Evolutionary conservation across 495 filamentous ascomycete genomes (phyloP).

Genomic region (Neurospora intermedia): DNA sequence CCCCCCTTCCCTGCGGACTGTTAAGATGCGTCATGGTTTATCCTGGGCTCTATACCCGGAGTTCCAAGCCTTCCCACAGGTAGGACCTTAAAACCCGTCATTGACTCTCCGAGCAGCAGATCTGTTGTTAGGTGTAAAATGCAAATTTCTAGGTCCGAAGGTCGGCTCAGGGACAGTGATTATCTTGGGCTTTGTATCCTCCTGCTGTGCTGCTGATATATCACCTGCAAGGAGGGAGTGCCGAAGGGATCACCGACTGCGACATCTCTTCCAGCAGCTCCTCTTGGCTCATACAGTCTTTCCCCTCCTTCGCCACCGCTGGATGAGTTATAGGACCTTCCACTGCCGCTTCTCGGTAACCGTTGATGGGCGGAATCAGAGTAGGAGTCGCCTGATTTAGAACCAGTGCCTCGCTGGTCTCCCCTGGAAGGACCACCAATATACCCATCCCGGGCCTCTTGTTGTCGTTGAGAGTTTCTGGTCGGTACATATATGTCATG

Average conservation of each 20-base stretch:
- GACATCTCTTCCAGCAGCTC: not conserved
- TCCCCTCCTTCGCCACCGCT: conserved; percentile 1
- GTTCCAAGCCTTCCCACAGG: conserved; percentile 42
- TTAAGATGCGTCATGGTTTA: not conserved
- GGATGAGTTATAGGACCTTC: conserved; percentile 14
- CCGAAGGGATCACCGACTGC: conserved; percentile 12
- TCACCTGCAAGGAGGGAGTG: not conserved
- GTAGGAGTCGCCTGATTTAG: conserved; percentile 22
- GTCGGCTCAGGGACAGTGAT: conserved; percentile 14
- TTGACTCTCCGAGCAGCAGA: conserved; percentile 44
- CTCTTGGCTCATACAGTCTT: not conserved
- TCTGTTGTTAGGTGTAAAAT: conserved; percentile 25
- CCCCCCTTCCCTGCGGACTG: not conserved
- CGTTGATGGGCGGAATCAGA: conserved; percentile 10
- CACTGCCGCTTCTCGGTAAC: conserved; percentile 12
- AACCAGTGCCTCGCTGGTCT: conserved; percentile 22
- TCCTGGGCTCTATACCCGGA: not conserved
- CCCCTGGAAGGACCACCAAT: not conserved
- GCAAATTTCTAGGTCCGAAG: conserved; percentile 31
- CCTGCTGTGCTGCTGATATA: not conserved
- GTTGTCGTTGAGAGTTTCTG: conserved; percentile 7
- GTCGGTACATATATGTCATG: conserved; percentile 18
- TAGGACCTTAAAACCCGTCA: conserved; percentile 52
- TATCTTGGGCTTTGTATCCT: not conserved
- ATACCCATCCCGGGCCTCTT: not conserved